A percentile compares a stretch with the other conserved stretches of the same genome.
Evolutionary conservation across 768 basidiomycete species (phyloP).

Genomic region (Leccinum barrowsii): DNA sequence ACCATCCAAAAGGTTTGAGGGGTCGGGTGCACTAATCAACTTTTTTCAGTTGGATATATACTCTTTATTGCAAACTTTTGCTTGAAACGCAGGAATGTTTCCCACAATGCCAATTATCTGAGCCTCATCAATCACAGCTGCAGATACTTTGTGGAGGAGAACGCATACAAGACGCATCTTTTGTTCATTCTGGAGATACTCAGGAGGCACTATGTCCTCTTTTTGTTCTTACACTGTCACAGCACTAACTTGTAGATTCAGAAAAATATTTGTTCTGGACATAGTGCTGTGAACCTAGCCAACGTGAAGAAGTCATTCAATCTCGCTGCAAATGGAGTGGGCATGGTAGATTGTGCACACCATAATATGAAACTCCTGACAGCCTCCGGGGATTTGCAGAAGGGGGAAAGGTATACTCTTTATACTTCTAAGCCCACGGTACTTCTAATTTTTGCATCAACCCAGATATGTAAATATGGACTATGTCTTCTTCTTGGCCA

Average conservation of each 20-base stretch:
- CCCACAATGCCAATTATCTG: neutral
- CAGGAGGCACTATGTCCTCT: neutral
- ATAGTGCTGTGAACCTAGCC: conserved; percentile 8
- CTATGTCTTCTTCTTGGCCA: neutral
- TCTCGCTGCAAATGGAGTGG: conserved; percentile 28
- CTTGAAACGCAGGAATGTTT: neutral
- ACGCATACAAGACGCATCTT: neutral
- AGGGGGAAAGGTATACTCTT: conserved; percentile 15
- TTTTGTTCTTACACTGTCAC: neutral
- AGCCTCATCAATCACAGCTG: neutral
- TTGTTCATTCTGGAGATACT: too few species aligned
- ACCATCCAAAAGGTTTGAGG: neutral
- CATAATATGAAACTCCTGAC: conserved; percentile 18
- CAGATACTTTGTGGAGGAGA: neutral
- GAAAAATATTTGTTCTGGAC: conserved; percentile 6
- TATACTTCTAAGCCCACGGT: neutral
- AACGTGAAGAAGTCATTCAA: conserved; percentile 2
- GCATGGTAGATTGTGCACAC: conserved; percentile 24
- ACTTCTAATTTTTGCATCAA: neutral
- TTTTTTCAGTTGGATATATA: neutral
- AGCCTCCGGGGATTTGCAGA: conserved; percentile 15
- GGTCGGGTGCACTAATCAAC: neutral
- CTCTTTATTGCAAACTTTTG: neutral
- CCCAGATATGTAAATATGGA: neutral
- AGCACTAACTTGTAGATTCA: neutral